These are phyloP conservation scores for Magnolia changhungtana DNA, from an alignment of 164 flowering plant genomes.

Conservation along the genomic window DNA sequence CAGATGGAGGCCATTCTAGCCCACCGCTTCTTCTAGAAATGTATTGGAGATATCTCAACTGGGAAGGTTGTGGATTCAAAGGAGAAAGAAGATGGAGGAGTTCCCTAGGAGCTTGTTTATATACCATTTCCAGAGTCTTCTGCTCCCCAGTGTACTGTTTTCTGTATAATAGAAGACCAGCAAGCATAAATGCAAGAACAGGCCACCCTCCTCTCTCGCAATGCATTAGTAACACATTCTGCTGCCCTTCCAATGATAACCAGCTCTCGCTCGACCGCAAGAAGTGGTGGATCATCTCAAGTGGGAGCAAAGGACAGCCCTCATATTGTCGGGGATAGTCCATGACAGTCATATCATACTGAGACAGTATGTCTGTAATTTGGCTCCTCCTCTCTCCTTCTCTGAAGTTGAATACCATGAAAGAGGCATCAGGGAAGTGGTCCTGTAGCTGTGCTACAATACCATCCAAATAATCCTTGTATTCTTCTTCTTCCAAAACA, in stretches of 20 bases:
- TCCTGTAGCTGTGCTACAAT: conserved; percentile 86
- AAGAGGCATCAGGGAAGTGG: conserved; percentile 82
- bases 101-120: conserved; percentile 93
- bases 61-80: conserved; percentile 90
- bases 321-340: conserved; percentile 91
- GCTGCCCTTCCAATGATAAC: conserved; percentile 87
- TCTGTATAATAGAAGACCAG: conserved; percentile 75
- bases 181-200: conserved; percentile 92
- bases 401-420: conserved; percentile 92
- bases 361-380: conserved; percentile 68
- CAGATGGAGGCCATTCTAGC: conserved; percentile 79
- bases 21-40: conserved; percentile 73
- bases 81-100: conserved; percentile 78
- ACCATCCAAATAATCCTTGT: conserved; percentile 75
- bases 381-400: conserved; percentile 84
- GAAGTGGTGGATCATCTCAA: conserved; percentile 92
- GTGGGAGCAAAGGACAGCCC: conserved; percentile 73
- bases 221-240: conserved; percentile 89
- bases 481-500: conserved; percentile 76
- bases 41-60: conserved; percentile 88
- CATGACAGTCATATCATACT: conserved; percentile 94
- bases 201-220: conserved; percentile 99
- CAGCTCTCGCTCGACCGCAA: conserved; percentile 89
- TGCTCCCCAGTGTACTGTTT: conserved; percentile 89
- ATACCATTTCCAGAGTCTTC: conserved; percentile 92